A percentile compares a stretch with the other conserved stretches of the same genome.
Conservation (phyloP, 1,284 basidiomycete species). For the Caloboletus firmus region DNA sequence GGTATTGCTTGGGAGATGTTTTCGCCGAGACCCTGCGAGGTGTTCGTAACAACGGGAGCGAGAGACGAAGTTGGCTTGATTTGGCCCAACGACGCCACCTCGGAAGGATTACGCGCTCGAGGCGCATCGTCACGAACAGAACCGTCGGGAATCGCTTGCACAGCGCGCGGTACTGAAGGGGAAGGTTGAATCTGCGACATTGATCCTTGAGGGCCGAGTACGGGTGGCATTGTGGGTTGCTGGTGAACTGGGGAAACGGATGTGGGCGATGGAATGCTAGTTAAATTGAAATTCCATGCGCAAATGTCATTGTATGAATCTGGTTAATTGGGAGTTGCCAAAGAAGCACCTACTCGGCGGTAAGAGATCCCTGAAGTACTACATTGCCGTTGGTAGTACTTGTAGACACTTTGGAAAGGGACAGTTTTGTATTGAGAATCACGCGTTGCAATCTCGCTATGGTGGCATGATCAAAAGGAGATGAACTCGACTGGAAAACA, state of each 20-base stretch:
- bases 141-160: not conserved
- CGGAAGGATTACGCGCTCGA: not conserved
- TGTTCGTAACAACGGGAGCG: not conserved
- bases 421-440: constrained; percentile 4
- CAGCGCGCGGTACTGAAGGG: not conserved
- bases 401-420: not conserved
- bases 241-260: not conserved
- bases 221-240: not conserved
- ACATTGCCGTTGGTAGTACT: not conserved
- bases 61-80: not conserved
- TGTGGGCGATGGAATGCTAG: constrained; percentile 2
- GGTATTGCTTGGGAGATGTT: not conserved
- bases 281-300: not conserved
- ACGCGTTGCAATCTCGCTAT: constrained; percentile 26
- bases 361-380: not conserved
- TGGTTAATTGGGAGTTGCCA: not conserved
- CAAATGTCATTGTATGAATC: constrained; percentile 2
- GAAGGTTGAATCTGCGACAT: not conserved
- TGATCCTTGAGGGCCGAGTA: not conserved
- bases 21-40: not conserved
- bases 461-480: not conserved
- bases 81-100: not conserved
- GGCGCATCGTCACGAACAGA: not conserved
- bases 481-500: not conserved
- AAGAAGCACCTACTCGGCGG: constrained; percentile 16